These are phyloP conservation scores for Emmonsiellopsis sp. DNA, from an alignment of 2,329 filamentous ascomycete species.

Conservation along the genomic window DNA sequence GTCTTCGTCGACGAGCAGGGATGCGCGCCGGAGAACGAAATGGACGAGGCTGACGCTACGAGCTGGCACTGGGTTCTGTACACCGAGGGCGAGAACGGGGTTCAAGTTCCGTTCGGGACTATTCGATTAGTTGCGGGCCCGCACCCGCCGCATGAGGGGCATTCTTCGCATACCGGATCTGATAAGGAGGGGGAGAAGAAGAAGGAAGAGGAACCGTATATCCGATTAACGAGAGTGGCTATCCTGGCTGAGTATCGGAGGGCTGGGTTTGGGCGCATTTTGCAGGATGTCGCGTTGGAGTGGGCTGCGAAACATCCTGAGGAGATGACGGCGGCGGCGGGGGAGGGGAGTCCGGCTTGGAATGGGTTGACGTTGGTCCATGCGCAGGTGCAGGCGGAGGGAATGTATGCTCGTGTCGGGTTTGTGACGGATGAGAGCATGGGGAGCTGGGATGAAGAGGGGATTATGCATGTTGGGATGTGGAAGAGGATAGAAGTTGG, in stretches of 20 bases:
- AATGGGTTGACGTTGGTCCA: conserved; percentile 69
- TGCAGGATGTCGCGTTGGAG: conserved; percentile 59
- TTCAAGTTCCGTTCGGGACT: conserved; percentile 58
- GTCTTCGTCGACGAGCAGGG: conserved; percentile 53
- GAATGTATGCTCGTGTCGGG: conserved; percentile 61
- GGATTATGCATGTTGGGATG: conserved; percentile 81
- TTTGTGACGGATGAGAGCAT: conserved; percentile 65
- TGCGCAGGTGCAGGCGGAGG: conserved; percentile 59
- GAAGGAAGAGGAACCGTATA: conserved; percentile 58
- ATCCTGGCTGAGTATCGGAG: conserved; percentile 59
- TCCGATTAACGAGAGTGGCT: conserved; percentile 73
- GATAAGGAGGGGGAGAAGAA: conserved; percentile 12
- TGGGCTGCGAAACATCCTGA: conserved; percentile 58
- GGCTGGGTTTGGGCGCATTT: conserved; percentile 46
- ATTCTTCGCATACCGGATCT: conserved; percentile 22
- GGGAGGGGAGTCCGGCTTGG: conserved; percentile 46
- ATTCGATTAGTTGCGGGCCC: conserved; percentile 76
- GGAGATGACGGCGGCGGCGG: conserved; percentile 36
- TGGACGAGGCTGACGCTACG: conserved; percentile 70
- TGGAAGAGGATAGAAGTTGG: conserved; percentile 43
- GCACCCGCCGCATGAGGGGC: conserved; percentile 54
- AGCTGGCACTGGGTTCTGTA: conserved; percentile 88
- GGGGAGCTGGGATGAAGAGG: conserved; percentile 75
- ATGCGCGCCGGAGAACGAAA: conserved; percentile 56
- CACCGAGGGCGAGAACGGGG: conserved; percentile 21